Evolutionary conservation across 345 rosid species (phyloP), one percentile per base, ranked within the genome.

Genomic region (Citrus medica): DNA sequence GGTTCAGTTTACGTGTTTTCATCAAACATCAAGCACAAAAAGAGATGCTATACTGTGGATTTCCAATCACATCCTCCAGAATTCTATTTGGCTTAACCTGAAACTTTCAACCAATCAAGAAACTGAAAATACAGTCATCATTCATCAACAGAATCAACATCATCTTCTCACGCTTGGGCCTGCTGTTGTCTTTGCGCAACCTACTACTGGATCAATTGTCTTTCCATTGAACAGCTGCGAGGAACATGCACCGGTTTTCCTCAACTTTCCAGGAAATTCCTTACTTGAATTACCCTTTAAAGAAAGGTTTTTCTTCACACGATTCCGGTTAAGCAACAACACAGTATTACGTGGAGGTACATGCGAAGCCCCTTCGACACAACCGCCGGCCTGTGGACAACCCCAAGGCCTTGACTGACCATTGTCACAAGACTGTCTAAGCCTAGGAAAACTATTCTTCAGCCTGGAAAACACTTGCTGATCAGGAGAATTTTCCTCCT

Each of bases 341-440:
- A 86, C 82, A 14, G 91, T 79, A 84, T 81, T 87, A 64, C 84
- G 83, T 3, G 86, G 80, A 9, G 94, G 89, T 60, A 82, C 79
- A 78, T 85, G 86, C 69, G 86, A 60, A 77, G 90, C 93, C 13
- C 86, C 90, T 81, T 89, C 92, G 10, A 91, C 92, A 69, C 90
- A 87, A 69, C 87, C 92, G 35, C 91, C 89, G 1, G 79, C 90
- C 71, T 85, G 95, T 51, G 78, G 76, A 82, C 92, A 90, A 32
- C 90, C 91, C 93, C 97, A 89, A 58, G 89, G 84, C 79, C 87
- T 89, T 37, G 92, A 89, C 67, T 84, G 83, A 12, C 88, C 88
- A 73, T 85, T 89, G 84, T 91, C 94, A 58, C 79, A 77, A 67
- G 83, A 78, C 32, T 88, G 80, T 84, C 82, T 87, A 73, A 84